phyloP scores from a whole-genome alignment of 805 yeast species.

The Yamadazyma akitaensis region DNA sequence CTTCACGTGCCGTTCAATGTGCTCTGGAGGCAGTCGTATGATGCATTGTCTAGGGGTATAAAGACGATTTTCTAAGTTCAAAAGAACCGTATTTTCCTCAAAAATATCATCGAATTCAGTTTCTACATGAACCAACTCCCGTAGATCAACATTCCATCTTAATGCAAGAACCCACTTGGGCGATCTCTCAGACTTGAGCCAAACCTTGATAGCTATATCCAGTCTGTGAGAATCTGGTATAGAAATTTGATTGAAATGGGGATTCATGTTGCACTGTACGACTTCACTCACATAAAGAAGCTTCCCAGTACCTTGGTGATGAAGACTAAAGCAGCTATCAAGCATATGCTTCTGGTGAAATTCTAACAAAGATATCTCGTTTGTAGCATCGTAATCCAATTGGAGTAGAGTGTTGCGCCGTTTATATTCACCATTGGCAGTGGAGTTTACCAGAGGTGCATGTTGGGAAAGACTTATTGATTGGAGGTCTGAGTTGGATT shows the following conservation, averaged over 20 bases:
- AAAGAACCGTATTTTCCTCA: slow-evolving; percentile 19
- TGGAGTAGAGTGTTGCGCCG: slow-evolving; percentile 4
- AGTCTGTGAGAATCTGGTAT: slow-evolving; percentile 19
- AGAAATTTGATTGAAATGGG: slow-evolving; percentile 25
- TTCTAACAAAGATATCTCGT: slow-evolving; percentile 1
- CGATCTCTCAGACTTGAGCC: slow-evolving; percentile 14
- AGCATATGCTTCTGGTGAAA: slow-evolving; percentile 17
- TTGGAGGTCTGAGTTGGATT: neutral
- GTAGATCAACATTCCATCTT: slow-evolving; percentile 16
- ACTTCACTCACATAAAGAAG: slow-evolving; percentile 35
- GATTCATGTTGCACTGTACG: slow-evolving; percentile 17
- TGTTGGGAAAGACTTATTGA: too few relatives aligned
- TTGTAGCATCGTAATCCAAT: slow-evolving; percentile 1
- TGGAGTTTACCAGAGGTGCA: neutral
- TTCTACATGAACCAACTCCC: slow-evolving; percentile 13
- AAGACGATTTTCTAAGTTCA: slow-evolving; percentile 19
- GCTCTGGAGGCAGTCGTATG: neutral
- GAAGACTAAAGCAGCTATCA: slow-evolving; percentile 28
- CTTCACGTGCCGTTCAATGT: neutral
- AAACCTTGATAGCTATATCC: slow-evolving; percentile 18
- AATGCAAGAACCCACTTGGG: slow-evolving; percentile 21
- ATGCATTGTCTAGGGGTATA: slow-evolving; percentile 16
- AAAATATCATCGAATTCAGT: slow-evolving; percentile 13
- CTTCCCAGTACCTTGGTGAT: slow-evolving; percentile 12
- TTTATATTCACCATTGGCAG: neutral